Evolutionary conservation across 306 rosid genomes (phyloP).

Genomic region (Cicer arietinum): DNA sequence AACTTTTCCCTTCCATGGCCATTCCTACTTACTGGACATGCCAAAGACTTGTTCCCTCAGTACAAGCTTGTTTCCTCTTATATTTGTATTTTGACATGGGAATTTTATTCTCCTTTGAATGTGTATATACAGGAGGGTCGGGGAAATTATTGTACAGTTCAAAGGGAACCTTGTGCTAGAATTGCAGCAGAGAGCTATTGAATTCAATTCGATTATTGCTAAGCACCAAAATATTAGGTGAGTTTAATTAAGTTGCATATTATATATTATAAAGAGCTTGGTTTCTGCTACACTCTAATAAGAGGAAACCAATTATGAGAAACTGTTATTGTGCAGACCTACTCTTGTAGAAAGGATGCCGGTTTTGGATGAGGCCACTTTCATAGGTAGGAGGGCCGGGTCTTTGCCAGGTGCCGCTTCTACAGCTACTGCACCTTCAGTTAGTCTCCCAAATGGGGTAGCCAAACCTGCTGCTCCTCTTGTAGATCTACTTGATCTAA

Average conservation of each 20-base stretch:
- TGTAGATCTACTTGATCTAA: conserved; percentile 86
- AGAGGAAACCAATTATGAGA: conserved; percentile 24
- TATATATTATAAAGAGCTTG: conserved; percentile 30
- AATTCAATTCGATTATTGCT: conserved; percentile 73
- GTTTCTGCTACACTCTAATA: conserved; percentile 2
- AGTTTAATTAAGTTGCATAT: conserved; percentile 31
- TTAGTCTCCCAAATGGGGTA: conserved; percentile 82
- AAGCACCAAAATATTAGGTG: conserved; percentile 92
- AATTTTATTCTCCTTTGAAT: conserved; percentile 41
- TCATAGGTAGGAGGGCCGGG: conserved; percentile 76
- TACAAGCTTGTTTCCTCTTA: conserved; percentile 31
- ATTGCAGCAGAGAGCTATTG: conserved; percentile 98
- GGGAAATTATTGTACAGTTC: conserved; percentile 70
- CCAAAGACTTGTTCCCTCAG: not conserved
- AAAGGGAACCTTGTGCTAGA: conserved; percentile 92
- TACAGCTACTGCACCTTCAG: conserved; percentile 59
- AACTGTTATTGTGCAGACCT: conserved; percentile 62
- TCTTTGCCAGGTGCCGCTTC: conserved; percentile 65
- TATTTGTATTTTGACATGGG: conserved; percentile 40
- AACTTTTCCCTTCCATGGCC: conserved; percentile 13
- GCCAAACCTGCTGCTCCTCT: conserved; percentile 79
- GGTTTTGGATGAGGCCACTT: conserved; percentile 87
- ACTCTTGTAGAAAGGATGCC: conserved; percentile 95
- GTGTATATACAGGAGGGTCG: conserved; percentile 75
- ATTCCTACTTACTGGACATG: conserved; percentile 18